Evolutionary conservation across 257 asterid genomes (phyloP).

Genomic region (Plectranthus barbatus): DNA sequence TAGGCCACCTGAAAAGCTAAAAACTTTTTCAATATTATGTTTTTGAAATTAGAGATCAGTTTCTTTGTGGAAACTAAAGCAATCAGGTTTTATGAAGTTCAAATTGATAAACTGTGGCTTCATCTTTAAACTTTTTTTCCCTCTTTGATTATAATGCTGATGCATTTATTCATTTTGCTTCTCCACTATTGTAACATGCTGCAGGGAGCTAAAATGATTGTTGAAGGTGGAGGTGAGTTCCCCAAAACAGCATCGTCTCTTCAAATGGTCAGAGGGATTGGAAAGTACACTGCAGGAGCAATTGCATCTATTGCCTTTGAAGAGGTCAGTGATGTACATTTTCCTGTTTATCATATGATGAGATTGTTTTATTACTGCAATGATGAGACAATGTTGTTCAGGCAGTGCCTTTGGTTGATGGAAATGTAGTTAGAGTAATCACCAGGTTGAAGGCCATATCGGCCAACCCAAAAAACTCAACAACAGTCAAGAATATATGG

Average conservation of each 20-base stretch:
- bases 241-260: constrained; percentile 79
- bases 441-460: constrained; percentile 83
- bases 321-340: constrained; percentile 43
- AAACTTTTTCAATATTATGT: background rate
- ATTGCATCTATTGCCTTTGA: constrained; percentile 88
- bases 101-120: background rate
- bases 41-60: background rate
- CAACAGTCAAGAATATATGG: constrained; percentile 75
- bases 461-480: constrained; percentile 64
- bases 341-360: background rate
- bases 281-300: constrained; percentile 97
- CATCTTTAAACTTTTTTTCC: background rate
- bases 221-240: constrained; percentile 66
- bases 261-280: constrained; percentile 72
- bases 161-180: background rate
- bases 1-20: background rate
- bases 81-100: background rate
- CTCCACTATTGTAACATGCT: constrained; percentile 1
- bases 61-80: background rate
- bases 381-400: constrained; percentile 23
- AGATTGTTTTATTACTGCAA: constrained; percentile 1
- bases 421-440: constrained; percentile 86
- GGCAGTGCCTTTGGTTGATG: constrained; percentile 97
- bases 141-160: background rate
- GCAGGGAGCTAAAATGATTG: constrained; percentile 92